phyloP scores from a whole-genome alignment of 495 filamentous ascomycete genomes.

The Choiromyces venosus region DNA sequence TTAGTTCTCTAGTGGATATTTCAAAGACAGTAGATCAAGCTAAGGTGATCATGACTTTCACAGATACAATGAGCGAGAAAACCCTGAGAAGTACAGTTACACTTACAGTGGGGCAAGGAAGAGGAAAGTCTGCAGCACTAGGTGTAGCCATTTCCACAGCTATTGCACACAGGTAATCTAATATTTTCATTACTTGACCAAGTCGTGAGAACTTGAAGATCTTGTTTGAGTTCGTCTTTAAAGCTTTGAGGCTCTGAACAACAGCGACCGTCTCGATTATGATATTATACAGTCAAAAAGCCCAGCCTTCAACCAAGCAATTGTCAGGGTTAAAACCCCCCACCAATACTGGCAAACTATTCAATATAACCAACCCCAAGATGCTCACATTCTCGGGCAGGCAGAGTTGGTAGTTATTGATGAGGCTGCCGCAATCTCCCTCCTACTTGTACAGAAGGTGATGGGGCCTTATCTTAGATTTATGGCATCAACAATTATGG shows the following conservation, averaged over 20 bases:
- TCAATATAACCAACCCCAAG: constrained; percentile 94
- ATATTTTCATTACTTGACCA: constrained; percentile 98
- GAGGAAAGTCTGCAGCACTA: constrained; percentile 93
- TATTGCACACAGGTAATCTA: constrained; percentile 92
- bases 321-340: constrained; percentile 94
- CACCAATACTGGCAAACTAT: constrained; percentile 95
- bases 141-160: constrained; percentile 92
- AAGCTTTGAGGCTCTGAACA: constrained; percentile 93
- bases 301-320: constrained; percentile 97
- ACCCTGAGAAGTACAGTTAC: constrained; percentile 89
- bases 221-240: constrained; percentile 96
- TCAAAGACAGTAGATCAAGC: constrained; percentile 92
- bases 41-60: constrained; percentile 88
- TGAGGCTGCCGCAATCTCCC: constrained; percentile 92
- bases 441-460: constrained; percentile 85
- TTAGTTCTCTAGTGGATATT: constrained; percentile 74
- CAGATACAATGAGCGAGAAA: constrained; percentile 95
- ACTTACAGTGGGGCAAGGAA: constrained; percentile 86
- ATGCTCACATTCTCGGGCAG: constrained; percentile 88
- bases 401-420: constrained; percentile 96
- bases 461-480: constrained; percentile 98
- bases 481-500: constrained; percentile 99
- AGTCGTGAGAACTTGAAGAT: constrained; percentile 98
- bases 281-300: constrained; percentile 98
- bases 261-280: constrained; percentile 92